Percentiles rank a stretch among this genome's conserved stretches.
Evolutionary conservation across 2,329 filamentous ascomycete genomes (phyloP).

Genomic region (Dendryphion nanum): DNA sequence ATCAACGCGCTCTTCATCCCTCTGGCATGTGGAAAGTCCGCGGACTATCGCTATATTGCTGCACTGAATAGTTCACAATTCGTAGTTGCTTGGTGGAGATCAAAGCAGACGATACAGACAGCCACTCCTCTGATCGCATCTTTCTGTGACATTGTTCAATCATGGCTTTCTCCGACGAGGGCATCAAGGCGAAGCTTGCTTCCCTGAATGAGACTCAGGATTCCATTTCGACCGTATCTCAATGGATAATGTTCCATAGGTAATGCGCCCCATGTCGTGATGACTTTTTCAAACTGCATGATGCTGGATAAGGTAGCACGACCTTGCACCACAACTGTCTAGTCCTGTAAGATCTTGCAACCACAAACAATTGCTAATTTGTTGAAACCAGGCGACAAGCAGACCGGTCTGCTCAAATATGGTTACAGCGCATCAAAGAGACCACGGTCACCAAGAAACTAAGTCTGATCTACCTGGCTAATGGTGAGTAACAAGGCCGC

Average conservation of each 20-base stretch:
- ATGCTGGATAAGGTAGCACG: too few relatives aligned
- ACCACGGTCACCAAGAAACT: constrained; percentile 81
- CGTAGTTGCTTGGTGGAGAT: background rate
- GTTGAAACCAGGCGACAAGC: constrained; percentile 74
- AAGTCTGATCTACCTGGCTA: constrained; percentile 91
- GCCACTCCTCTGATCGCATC: background rate
- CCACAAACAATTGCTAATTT: background rate
- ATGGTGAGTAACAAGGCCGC: constrained; percentile 59
- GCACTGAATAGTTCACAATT: background rate
- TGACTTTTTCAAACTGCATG: background rate
- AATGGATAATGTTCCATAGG: constrained; percentile 99
- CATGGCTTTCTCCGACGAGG: constrained; percentile 96
- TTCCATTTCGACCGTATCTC: constrained; percentile 90
- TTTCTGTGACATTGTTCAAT: constrained; percentile 14
- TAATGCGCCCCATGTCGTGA: constrained; percentile 42
- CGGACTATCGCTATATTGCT: too few relatives aligned
- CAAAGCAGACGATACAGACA: background rate
- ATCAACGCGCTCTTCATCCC: too few relatives aligned
- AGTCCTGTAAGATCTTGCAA: background rate
- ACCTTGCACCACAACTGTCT: background rate
- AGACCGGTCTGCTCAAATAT: constrained; percentile 85
- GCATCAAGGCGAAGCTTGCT: constrained; percentile 89
- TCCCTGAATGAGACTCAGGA: constrained; percentile 97
- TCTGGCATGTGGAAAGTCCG: too few relatives aligned
- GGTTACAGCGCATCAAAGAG: constrained; percentile 87